Base-by-base conservation (phyloP, 2,329 filamentous ascomycete genomes). In the Fusarium cicatricum region DNA sequence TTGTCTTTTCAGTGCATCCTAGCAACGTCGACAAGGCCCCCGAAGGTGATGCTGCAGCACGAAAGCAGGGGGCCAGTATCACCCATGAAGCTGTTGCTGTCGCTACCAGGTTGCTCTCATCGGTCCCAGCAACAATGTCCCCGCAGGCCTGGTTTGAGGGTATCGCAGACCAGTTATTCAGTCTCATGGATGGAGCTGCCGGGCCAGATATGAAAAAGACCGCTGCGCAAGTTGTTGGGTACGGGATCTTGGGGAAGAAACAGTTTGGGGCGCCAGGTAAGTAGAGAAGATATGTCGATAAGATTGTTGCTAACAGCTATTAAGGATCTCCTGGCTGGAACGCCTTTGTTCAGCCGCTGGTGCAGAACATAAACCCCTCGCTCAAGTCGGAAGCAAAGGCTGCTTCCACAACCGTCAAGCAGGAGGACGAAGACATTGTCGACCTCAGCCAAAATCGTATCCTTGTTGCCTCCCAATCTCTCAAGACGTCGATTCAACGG, bases 1-100 rank as follows among this genome's bases (percentile, higher is more conserved):
- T 91, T 67, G 79, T 91, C 31, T 88, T 90, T 52, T 82, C 87
- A 1, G 85, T 90, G 7, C 88, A 90, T 57, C 84, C 88, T 0
- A 80, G 82, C 57, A 79, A 76, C 60, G 73, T 75, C 7, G 71
- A 76, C 52, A 72, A 73, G 62, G 47, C 70, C 1, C 72, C 76
- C 7, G 78, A 80, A 49, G 74, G 75, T 14, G 40, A 48, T 1
- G 71, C 75, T 3, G 67, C 69, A 4, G 77, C 81, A 1, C 82
- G 84, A 62, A 85, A 83, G 47, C 76, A 81, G 69, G 85, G 86
- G 2, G 82, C 86, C 5, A 83, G 82, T 36, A 88, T 91, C 50
- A 88, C 89, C 0, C 82, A 88, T 28, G 88, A 91, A 68, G 87
- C 87, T 2, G 76, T 91, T 31, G 82, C 82, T 23, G 81, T 90